Base-by-base conservation (phyloP, 2,329 filamentous ascomycete species). In the Aaosphaeria arxii region DNA sequence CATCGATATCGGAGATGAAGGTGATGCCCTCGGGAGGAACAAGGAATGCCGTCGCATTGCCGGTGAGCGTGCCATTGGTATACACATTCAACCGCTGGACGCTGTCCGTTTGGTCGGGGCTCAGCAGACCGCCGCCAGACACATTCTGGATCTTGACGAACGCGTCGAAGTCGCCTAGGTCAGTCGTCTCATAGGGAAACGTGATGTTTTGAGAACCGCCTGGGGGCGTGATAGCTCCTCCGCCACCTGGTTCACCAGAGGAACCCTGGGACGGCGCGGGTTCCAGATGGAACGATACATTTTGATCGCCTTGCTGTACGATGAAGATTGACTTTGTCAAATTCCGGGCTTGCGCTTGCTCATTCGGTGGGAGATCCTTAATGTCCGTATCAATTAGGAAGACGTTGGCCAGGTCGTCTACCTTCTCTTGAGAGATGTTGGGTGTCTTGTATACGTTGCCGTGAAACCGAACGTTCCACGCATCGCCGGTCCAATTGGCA, bases 391-490 rank as follows among this genome's bases (percentile, higher is more conserved):
- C 85, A 49, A 89, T 78, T 7, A 91, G 76, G 69, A 91, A 89
- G 31, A 82, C 67, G 55, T 90, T 84, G 48, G 87, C 85, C 4
- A 91, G 74, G 35, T 84, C 76, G 56, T 91, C 79, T 41, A 91
- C 73, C 56, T 82, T 87, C 32, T 75, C 72, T 56, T 82, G 75
- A 1, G 78, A 80, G 32, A 87, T 84, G 50, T 88, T 81, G 1
- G 88, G 88, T 52, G 87, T 80, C 67, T 90, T 91, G 76, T 85
- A 91, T n/a, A 91, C 84, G 60, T 90, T 90, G 56, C 88, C 88
- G 55, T 87, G 88, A 53, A 91, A 82, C 30, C 87, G 79, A 4
- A 91, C 77, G 53, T 85, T 89, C 88, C 88, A 91, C 32, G 86
- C 86, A 49, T 83, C 70, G n/a, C 84, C 76, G 1, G 88, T 91